Evolutionary conservation across 106 monocot species (phyloP).

Genomic region (Agapanthus africanus): DNA sequence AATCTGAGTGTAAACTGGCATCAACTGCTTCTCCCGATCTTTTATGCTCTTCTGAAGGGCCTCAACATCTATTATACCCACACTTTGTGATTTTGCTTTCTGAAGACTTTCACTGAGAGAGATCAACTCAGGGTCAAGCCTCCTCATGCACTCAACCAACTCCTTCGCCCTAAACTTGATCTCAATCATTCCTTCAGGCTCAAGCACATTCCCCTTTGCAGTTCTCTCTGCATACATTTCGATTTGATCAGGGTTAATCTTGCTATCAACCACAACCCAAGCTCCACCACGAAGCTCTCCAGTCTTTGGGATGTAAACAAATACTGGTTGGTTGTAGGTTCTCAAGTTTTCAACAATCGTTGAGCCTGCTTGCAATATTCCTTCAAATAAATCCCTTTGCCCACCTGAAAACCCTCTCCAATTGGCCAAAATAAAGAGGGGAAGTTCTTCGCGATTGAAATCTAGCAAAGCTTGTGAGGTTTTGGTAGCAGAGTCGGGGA

Average conservation of each 20-base stretch:
- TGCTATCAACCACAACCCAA: conserved; percentile 99
- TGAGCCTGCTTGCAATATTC: conserved; percentile 96
- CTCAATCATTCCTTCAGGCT: conserved; percentile 97
- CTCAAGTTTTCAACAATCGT: conserved; percentile 92
- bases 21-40: conserved; percentile 59
- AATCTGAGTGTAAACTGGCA: conserved; percentile 82
- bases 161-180: conserved; percentile 91
- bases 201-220: conserved; percentile 93
- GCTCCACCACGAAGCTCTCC: conserved; percentile 97
- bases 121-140: conserved; percentile 67
- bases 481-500: conserved; percentile 95
- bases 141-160: conserved; percentile 78
- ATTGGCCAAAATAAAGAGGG: conserved; percentile 91
- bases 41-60: conserved; percentile 43
- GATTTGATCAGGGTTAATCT: conserved; percentile 93
- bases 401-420: conserved; percentile 99
- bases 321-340: conserved; percentile 88
- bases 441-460: conserved; percentile 91
- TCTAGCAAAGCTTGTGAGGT: conserved; percentile 90
- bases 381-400: conserved; percentile 96
- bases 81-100: conserved; percentile 29
- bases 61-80: conserved; percentile 25
- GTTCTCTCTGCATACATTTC: conserved; percentile 96
- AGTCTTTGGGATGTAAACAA: conserved; percentile 90
- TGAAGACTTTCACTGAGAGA: conserved; percentile 44